Evolutionary conservation across 768 basidiomycete genomes (phyloP).

Genomic region (Hygrocybe punicea): DNA sequence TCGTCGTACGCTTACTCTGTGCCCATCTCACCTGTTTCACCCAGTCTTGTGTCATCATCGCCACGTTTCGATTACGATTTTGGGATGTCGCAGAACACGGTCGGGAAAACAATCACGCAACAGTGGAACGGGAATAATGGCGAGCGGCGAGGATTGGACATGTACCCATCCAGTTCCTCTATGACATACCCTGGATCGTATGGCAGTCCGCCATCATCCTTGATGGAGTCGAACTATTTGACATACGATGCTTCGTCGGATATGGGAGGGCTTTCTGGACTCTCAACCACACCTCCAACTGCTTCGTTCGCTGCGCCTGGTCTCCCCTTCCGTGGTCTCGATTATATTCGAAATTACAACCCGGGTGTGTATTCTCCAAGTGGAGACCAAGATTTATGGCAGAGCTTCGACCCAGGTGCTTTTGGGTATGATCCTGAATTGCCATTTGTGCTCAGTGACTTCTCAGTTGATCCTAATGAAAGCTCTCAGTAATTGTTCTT

Average conservation of each 20-base stretch:
- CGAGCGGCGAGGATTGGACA: constrained; percentile 39
- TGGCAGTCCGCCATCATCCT: constrained; percentile 36
- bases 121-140: constrained; percentile 45
- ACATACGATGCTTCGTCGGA: constrained; percentile 42
- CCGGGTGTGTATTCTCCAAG: constrained; percentile 43
- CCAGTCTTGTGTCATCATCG: constrained; percentile 51
- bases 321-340: constrained; percentile 80
- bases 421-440: constrained; percentile 78
- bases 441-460: constrained; percentile 59
- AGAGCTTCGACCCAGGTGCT: constrained; percentile 66
- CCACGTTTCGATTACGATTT: constrained; percentile 58
- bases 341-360: constrained; percentile 78
- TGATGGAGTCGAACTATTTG: constrained; percentile 40
- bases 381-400: constrained; percentile 54
- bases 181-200: constrained; percentile 46
- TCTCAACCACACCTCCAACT: constrained; percentile 58
- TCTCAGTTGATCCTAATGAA: constrained; percentile 39
- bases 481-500: constrained; percentile 28
- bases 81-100: constrained; percentile 37
- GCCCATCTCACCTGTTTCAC: constrained; percentile 45
- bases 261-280: constrained; percentile 36
- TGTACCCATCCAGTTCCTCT: constrained; percentile 40
- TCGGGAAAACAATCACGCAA: constrained; percentile 38
- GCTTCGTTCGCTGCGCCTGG: constrained; percentile 68
- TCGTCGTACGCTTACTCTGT: constrained; percentile 40